Percentiles rank a stretch among this genome's conserved stretches.
phyloP scores from a whole-genome alignment of 108 stramenopile genomes.

The Cyclotella distinguenda region DNA sequence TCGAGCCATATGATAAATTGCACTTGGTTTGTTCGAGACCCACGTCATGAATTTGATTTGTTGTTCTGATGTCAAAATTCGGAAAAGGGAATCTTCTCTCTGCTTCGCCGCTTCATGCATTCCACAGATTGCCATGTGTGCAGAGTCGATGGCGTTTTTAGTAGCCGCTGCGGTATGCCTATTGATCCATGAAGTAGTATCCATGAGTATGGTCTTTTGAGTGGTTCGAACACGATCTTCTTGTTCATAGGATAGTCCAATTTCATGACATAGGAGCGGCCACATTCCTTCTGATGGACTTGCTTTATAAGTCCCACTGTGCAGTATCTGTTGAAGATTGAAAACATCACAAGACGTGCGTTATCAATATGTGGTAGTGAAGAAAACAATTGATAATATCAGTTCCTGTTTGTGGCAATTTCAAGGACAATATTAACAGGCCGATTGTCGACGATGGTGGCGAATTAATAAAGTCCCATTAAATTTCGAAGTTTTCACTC shows the following conservation, averaged over 20 bases:
- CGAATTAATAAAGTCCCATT: too few relatives aligned
- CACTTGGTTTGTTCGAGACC: conserved; percentile 51
- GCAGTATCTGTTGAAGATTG: conserved; percentile 13
- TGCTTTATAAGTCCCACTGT: conserved; percentile 24
- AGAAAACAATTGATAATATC: not conserved
- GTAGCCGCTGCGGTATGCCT: conserved; percentile 77
- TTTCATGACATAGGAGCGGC: conserved; percentile 91
- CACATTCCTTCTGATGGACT: conserved; percentile 67
- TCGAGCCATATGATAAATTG: conserved; percentile 32
- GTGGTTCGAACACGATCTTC: conserved; percentile 81
- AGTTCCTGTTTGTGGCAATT: too few relatives aligned
- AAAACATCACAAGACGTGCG: not conserved
- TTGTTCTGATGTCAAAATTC: conserved; percentile 64
- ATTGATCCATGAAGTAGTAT: conserved; percentile 63
- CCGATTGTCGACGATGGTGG: too few relatives aligned
- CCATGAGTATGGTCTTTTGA: conserved; percentile 61
- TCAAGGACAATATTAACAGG: too few relatives aligned
- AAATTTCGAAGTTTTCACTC: too few relatives aligned
- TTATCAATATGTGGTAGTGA: not conserved
- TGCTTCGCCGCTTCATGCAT: conserved; percentile 46
- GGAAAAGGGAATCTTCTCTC: conserved; percentile 28
- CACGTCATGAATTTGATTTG: conserved; percentile 68
- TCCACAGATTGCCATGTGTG: conserved; percentile 57
- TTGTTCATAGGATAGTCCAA: conserved; percentile 88
- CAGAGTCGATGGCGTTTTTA: conserved; percentile 55